Conservation (phyloP, 2,329 filamentous ascomycete genomes). For the Diplodia intermedia region DNA sequence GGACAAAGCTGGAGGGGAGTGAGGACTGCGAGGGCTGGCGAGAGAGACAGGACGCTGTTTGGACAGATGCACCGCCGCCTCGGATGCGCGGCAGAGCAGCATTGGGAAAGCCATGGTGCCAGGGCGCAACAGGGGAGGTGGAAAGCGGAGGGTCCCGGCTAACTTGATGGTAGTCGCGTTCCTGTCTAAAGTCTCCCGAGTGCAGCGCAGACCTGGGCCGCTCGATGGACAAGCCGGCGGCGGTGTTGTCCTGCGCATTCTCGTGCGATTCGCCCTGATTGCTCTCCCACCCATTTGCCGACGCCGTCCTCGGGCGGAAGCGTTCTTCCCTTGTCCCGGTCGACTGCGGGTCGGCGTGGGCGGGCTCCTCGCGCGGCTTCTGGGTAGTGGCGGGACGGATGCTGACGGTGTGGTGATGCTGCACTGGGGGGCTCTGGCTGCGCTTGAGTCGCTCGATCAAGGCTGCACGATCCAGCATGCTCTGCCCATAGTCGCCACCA, state of each 20-base stretch:
- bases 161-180: conserved; percentile 43
- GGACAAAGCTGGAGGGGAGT: conserved; percentile 77
- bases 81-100: conserved; percentile 40
- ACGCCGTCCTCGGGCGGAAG: neutral
- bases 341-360: conserved; percentile 2
- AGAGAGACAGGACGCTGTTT: conserved; percentile 48
- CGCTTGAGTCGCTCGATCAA: conserved; percentile 82
- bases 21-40: conserved; percentile 65
- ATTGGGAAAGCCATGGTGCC: conserved; percentile 58
- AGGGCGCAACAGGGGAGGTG: conserved; percentile 64
- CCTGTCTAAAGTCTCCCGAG: conserved; percentile 66
- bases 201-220: conserved; percentile 78
- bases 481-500: conserved; percentile 6
- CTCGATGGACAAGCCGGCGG: conserved; percentile 67
- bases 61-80: neutral
- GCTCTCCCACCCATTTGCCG: conserved; percentile 38
- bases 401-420: conserved; percentile 64
- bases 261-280: neutral
- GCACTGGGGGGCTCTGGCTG: conserved; percentile 72
- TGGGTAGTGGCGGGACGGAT: neutral
- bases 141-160: conserved; percentile 39
- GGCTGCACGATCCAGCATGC: conserved; percentile 68
- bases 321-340: neutral
- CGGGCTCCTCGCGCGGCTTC: neutral
- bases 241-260: conserved; percentile 39